Conservation (phyloP, 2,329 filamentous ascomycete genomes). For the Pseudogymnoascus sp. region DNA sequence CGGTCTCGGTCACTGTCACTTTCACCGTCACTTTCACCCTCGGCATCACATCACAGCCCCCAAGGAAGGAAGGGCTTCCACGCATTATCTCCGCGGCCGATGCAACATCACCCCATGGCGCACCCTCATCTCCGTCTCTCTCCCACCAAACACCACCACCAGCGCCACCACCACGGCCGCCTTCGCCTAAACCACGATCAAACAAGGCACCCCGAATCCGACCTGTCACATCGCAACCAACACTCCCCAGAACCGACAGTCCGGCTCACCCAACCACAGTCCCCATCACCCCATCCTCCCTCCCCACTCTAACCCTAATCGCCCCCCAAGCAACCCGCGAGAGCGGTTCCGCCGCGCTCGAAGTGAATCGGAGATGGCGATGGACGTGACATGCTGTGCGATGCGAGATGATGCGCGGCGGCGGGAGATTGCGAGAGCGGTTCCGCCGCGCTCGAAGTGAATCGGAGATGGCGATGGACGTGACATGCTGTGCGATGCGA, state of each 20-base stretch:
- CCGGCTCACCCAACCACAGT: background rate
- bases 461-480: background rate
- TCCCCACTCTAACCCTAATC: background rate
- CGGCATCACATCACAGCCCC: no score
- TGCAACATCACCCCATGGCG: background rate
- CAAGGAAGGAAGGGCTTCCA: background rate
- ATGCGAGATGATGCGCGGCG: background rate
- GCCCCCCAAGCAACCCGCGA: background rate
- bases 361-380: background rate
- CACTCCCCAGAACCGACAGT: background rate
- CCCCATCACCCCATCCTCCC: background rate
- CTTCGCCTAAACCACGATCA: background rate
- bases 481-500: background rate
- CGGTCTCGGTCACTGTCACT: background rate
- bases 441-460: background rate
- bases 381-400: background rate
- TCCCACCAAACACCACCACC: background rate
- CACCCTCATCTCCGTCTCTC: background rate
- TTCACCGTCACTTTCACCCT: background rate
- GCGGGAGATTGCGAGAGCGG: background rate
- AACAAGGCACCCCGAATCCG: background rate
- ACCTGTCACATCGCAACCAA: background rate
- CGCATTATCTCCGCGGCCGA: background rate
- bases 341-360: background rate
- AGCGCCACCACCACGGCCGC: background rate